A percentile compares a stretch with the other conserved stretches of the same genome.
These are phyloP conservation scores for Penicillium salamii DNA, from an alignment of 495 filamentous ascomycete species.

Conservation along the genomic window DNA sequence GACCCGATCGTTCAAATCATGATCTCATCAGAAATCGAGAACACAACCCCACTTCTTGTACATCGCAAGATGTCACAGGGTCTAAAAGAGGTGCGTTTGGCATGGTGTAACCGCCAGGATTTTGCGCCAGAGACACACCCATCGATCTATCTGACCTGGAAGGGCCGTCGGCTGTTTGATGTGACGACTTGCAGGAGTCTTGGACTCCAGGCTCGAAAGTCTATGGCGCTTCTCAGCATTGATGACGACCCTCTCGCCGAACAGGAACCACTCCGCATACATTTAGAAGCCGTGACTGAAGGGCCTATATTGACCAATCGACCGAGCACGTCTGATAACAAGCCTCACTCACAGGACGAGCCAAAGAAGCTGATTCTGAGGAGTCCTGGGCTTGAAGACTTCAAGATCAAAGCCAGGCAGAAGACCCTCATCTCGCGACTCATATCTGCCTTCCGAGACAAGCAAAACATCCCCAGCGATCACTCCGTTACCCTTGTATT, in stretches of 20 bases:
- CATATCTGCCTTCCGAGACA: constrained; percentile 48
- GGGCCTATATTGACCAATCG: constrained; percentile 28
- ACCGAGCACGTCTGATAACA: not conserved
- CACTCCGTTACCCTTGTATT: constrained; percentile 63
- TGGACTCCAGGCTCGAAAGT: constrained; percentile 50
- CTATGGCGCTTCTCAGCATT: constrained; percentile 22
- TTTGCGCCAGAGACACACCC: constrained; percentile 45
- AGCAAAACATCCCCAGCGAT: constrained; percentile 41
- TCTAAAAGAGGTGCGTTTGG: constrained; percentile 60
- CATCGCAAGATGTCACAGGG: constrained; percentile 63
- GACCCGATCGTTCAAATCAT: constrained; percentile 62
- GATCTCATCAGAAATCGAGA: constrained; percentile 63
- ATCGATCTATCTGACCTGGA: constrained; percentile 75
- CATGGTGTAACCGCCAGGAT: constrained; percentile 64
- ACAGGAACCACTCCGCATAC: constrained; percentile 38
- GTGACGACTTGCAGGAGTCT: constrained; percentile 66
- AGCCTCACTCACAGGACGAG: constrained; percentile 10
- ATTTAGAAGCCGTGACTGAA: constrained; percentile 73
- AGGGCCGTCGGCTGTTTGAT: constrained; percentile 66
- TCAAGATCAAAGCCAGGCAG: constrained; percentile 55
- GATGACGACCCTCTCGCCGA: constrained; percentile 30
- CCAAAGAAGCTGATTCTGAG: constrained; percentile 57
- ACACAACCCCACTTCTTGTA: constrained; percentile 62
- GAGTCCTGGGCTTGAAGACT: constrained; percentile 52
- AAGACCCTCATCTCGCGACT: constrained; percentile 56